Base-by-base conservation (phyloP, 768 basidiomycete species). In the Leccinum rimulosum region DNA sequence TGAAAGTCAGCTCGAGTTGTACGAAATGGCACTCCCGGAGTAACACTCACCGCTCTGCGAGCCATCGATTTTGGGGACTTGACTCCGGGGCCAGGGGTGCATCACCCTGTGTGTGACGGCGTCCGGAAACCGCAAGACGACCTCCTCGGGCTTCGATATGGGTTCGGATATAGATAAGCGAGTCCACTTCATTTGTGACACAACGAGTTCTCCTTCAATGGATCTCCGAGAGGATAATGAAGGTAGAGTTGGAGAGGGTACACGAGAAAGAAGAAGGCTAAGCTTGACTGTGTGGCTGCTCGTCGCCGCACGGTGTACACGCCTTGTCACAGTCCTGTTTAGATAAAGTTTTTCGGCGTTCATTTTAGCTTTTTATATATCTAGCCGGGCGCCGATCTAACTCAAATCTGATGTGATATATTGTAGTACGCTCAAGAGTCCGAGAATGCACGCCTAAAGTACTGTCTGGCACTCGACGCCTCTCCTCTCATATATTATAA, bases 61-160 rank as follows among this genome's bases (percentile, higher is more conserved):
- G 51, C 82, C 82, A 48, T 73, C 75, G 55, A 84, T 81, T 70
- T 78, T 76, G 0, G 83, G 83, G 3, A 76, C 66, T 19, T 74
- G 75, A 55, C 77, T 45, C 43, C 43, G 74, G 30, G 40, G 45
- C 6, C 28, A 35, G 22, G 66, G 47, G 38, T 52, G 51, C 25
- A 63, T 56, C 8, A 27, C 48, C 14, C 28, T 14, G 31, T 2
- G 56, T 36, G 43, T 43, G 33, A 33, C 10, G 36, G 0, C n/a
- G 45, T 59, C 40, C 14, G 35, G 43, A n/a, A 19, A 19, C 3
- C 22, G 2, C n/a, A 31, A 7, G 22, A 8, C 17, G 33, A n/a
- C 40, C n/a, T 43, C 47, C 47, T 48, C 22, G 33, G 12, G 51
- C 3, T 48, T 15, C 28, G 47, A 54, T 50, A 28, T 8, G 9